These are phyloP conservation scores for Bretziella fagacearum DNA, from an alignment of 2,329 filamentous ascomycete genomes.

Conservation along the genomic window DNA sequence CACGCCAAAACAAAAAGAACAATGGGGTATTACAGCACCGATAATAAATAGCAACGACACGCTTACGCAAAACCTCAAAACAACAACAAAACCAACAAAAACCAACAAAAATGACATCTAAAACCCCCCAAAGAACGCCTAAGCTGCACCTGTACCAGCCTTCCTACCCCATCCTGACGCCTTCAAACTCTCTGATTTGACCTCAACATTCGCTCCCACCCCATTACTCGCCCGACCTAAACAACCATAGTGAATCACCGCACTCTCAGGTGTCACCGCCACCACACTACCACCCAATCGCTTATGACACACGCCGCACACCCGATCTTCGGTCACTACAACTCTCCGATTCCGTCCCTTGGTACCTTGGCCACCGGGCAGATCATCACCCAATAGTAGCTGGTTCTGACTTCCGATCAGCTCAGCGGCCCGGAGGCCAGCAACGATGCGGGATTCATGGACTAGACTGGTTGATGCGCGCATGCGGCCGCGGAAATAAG, in stretches of 20 bases:
- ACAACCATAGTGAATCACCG: constrained; percentile 69
- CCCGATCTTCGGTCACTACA: constrained; percentile 68
- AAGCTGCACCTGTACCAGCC: neutral
- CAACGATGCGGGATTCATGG: constrained; percentile 63
- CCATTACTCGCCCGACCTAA: constrained; percentile 25
- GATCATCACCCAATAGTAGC: constrained; percentile 54
- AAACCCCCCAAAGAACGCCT: constrained; percentile 2
- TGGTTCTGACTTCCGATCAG: constrained; percentile 60
- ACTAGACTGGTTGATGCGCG: constrained; percentile 67
- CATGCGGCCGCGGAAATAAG: constrained; percentile 85
- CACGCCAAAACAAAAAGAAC: no score
- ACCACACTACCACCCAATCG: constrained; percentile 81
- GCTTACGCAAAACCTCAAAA: constrained; percentile 1
- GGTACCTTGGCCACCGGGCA: constrained; percentile 24
- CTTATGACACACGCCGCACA: constrained; percentile 89
- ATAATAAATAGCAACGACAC: neutral
- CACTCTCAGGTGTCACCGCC: constrained; percentile 70
- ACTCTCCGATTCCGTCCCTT: constrained; percentile 45
- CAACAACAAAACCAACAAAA: constrained; percentile 1
- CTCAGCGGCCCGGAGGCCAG: constrained; percentile 59
- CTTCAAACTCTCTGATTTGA: constrained; percentile 1
- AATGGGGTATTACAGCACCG: no score
- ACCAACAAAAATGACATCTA: neutral
- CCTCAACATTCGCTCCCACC: constrained; percentile 9
- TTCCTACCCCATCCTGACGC: constrained; percentile 11